phyloP scores from a whole-genome alignment of 176 grass and related monocot genomes.

The Leersia perrieri region DNA sequence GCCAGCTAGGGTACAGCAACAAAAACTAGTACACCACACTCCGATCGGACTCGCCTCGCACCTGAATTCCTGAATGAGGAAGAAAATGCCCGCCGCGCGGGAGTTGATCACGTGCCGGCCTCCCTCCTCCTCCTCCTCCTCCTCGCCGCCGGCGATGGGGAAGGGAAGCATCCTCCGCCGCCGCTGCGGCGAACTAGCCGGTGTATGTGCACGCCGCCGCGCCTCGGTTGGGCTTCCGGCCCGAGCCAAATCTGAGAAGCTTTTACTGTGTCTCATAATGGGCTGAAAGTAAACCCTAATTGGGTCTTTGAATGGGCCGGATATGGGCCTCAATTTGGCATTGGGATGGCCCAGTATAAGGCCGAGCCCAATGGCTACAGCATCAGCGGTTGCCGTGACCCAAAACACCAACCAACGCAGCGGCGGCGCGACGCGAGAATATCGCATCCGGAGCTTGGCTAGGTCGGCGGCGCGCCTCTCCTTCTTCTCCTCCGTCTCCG shows the following conservation, averaged over 20 bases:
- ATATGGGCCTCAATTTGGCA: background rate
- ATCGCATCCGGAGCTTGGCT: too few species aligned
- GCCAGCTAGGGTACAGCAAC: background rate
- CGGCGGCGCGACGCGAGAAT: too few species aligned
- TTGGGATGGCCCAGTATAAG: background rate
- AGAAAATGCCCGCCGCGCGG: background rate
- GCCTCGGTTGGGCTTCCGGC: background rate
- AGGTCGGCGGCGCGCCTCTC: too few species aligned
- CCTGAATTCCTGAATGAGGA: conserved; percentile 12
- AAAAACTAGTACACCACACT: background rate
- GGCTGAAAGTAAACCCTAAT: background rate
- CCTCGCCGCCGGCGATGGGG: background rate
- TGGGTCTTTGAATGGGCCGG: too few species aligned
- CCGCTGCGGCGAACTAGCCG: too few species aligned
- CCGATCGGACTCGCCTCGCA: background rate
- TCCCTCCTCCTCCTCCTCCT: background rate
- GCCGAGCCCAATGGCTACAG: background rate
- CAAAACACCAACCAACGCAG: background rate
- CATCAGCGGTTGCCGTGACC: background rate
- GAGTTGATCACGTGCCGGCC: background rate
- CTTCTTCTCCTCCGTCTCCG: background rate
- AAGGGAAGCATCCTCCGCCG: background rate
- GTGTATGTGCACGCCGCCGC: background rate
- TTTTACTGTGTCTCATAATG: background rate
- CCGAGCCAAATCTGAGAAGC: too few species aligned